These are phyloP conservation scores for Geotrichum bryndzae DNA, from an alignment of 1,139 yeast genomes.

Conservation along the genomic window DNA sequence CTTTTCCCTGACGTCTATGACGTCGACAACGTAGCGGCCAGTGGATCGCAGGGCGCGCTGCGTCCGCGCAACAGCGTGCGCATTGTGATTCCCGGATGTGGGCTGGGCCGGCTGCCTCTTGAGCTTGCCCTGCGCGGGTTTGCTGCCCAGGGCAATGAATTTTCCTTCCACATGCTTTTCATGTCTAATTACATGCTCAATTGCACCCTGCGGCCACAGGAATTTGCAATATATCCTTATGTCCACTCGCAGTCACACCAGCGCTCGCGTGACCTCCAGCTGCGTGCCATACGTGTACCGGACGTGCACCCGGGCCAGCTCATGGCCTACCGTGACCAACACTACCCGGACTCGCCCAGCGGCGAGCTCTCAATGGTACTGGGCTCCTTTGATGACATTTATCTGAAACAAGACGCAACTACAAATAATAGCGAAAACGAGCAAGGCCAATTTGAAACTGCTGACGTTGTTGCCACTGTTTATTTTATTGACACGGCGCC, in stretches of 20 bases:
- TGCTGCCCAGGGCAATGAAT: conserved; percentile 78
- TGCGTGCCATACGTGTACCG: conserved; percentile 44
- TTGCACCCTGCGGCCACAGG: conserved; percentile 46
- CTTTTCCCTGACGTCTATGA: conserved; percentile 38
- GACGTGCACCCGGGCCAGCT: conserved; percentile 33
- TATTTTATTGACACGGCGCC: conserved; percentile 78
- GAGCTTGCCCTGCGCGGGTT: conserved; percentile 67
- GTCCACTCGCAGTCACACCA: conserved; percentile 73
- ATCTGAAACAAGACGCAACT: conserved; percentile 26
- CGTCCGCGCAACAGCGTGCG: conserved; percentile 28
- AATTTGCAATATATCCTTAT: conserved; percentile 62
- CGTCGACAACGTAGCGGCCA: not conserved
- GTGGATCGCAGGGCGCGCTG: not conserved
- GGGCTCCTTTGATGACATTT: conserved; percentile 74
- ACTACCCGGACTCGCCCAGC: conserved; percentile 43
- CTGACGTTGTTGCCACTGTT: conserved; percentile 60
- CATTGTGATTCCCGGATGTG: conserved; percentile 76
- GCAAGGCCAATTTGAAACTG: conserved; percentile 35
- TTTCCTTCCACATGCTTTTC: conserved; percentile 73
- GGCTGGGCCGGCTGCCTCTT: conserved; percentile 70
- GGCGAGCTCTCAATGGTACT: conserved; percentile 67
- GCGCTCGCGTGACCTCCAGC: conserved; percentile 46
- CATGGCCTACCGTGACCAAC: conserved; percentile 27
- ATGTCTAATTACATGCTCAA: conserved; percentile 62
- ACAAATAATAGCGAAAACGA: not conserved